These are phyloP conservation scores for Eucalyptus erythrocorys DNA, from an alignment of 345 rosid species.

Conservation along the genomic window DNA sequence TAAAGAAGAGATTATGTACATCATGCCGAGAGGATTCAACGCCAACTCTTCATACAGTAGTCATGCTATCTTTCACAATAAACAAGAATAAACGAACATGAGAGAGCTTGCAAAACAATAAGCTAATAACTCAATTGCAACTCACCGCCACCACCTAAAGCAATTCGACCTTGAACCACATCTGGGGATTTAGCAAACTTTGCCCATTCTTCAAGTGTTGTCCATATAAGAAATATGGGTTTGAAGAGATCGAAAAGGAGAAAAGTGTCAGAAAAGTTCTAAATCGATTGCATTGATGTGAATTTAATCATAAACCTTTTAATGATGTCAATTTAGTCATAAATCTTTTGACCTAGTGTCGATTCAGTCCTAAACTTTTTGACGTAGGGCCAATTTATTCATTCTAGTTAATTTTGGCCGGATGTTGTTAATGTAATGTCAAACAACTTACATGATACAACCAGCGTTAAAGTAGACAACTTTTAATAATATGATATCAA, in stretches of 20 bases:
- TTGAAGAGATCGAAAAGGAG: neutral
- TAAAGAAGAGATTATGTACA: neutral
- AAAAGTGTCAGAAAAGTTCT: fast-evolving
- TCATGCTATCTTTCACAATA: neutral
- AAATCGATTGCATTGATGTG: fast-evolving
- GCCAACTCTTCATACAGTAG: neutral
- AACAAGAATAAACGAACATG: neutral
- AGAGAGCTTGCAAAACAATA: neutral
- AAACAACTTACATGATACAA: fast-evolving
- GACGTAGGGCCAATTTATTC: too few species aligned
- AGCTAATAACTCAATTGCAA: neutral
- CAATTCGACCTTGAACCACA: neutral
- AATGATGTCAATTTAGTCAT: too few species aligned
- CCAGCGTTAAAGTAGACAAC: fast-evolving
- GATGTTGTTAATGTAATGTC: fast-evolving
- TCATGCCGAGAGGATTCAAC: neutral
- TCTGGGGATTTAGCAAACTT: neutral
- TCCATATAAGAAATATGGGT: neutral
- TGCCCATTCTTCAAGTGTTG: neutral
- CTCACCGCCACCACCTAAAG: neutral
- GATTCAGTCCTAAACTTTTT: fast-evolving
- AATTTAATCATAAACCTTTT: too few species aligned
- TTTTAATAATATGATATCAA: fast-evolving
- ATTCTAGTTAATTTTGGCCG: too few species aligned
- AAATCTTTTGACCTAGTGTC: fast-evolving